Percentiles rank a stretch among this genome's conserved stretches.
These are phyloP conservation scores for Citrus reticulata DNA, from an alignment of 345 rosid species.

Conservation along the genomic window DNA sequence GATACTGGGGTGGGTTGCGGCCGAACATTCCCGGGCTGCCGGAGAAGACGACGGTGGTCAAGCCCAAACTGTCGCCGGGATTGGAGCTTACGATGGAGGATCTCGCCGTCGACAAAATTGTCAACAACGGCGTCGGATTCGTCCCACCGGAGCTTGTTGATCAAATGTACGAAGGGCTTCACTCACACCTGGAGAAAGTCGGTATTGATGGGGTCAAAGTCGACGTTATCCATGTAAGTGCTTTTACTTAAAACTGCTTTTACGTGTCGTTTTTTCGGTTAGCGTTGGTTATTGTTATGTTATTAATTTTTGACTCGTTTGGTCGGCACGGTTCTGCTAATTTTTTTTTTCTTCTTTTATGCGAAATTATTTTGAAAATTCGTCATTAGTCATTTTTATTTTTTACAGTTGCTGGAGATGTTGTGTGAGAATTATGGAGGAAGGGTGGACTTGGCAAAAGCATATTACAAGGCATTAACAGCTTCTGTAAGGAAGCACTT, in stretches of 20 bases:
- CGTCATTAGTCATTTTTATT: neutral
- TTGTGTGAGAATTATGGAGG: constrained; percentile 84
- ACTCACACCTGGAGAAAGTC: constrained; percentile 57
- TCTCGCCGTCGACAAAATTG: constrained; percentile 90
- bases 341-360: neutral
- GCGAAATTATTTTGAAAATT: neutral
- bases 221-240: constrained; percentile 93
- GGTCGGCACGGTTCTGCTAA: constrained; percentile 37
- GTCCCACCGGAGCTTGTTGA: constrained; percentile 65
- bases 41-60: constrained; percentile 27
- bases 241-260: neutral
- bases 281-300: constrained; percentile 4
- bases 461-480: constrained; percentile 76
- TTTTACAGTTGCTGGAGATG: constrained; percentile 74
- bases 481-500: constrained; percentile 79
- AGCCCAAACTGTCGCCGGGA: constrained; percentile 70
- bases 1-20: constrained; percentile 95
- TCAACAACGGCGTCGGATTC: constrained; percentile 63
- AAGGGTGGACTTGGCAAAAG: constrained; percentile 84
- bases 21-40: constrained; percentile 73
- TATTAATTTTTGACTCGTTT: neutral
- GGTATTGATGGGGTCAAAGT: constrained; percentile 99
- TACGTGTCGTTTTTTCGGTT: neutral
- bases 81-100: constrained; percentile 76
- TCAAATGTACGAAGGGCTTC: constrained; percentile 81